phyloP scores from a whole-genome alignment of 208 protist genomes.

The Crithidia acanthocephali region DNA sequence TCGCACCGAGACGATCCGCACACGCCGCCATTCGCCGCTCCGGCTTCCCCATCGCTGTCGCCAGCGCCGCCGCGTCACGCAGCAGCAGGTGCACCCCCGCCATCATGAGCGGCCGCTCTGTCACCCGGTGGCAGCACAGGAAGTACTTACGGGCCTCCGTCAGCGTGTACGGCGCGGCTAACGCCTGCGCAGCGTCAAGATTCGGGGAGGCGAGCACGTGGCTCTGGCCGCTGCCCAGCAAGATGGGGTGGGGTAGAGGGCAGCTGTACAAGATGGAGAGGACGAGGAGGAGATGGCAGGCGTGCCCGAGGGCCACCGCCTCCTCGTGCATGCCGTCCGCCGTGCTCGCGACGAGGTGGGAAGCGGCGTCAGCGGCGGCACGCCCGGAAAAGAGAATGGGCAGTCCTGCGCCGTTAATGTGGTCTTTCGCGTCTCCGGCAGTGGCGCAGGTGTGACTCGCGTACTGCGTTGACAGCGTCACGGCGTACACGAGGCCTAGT shows the following conservation, averaged over 20 bases:
- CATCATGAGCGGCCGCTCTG: slow-evolving; percentile 58
- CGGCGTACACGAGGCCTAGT: slow-evolving; percentile 39
- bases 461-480: slow-evolving; percentile 37
- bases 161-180: slow-evolving; percentile 25
- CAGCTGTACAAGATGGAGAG: slow-evolving; percentile 62
- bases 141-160: slow-evolving; percentile 45
- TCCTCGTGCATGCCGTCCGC: slow-evolving; percentile 55
- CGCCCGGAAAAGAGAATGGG: slow-evolving; percentile 25
- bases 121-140: slow-evolving; percentile 34
- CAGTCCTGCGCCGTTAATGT: slow-evolving; percentile 31
- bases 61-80: slow-evolving; percentile 38
- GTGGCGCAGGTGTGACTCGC: slow-evolving; percentile 19
- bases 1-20: slow-evolving; percentile 44
- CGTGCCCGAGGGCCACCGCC: slow-evolving; percentile 55
- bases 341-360: slow-evolving; percentile 35
- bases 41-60: slow-evolving; percentile 49
- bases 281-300: slow-evolving; percentile 54
- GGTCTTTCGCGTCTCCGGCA: slow-evolving; percentile 37
- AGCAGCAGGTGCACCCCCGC: slow-evolving; percentile 53
- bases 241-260: slow-evolving; percentile 57
- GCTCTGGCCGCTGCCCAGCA: slow-evolving; percentile 56
- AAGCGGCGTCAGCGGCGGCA: slow-evolving; percentile 22
- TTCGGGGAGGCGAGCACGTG: slow-evolving; percentile 34
- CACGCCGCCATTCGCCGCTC: slow-evolving; percentile 34
- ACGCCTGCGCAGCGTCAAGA: slow-evolving; percentile 25